A percentile compares a stretch with the other conserved stretches of the same genome.
These are phyloP conservation scores for Gremmenia infestans DNA, from an alignment of 2,329 filamentous ascomycete genomes.

Conservation along the genomic window DNA sequence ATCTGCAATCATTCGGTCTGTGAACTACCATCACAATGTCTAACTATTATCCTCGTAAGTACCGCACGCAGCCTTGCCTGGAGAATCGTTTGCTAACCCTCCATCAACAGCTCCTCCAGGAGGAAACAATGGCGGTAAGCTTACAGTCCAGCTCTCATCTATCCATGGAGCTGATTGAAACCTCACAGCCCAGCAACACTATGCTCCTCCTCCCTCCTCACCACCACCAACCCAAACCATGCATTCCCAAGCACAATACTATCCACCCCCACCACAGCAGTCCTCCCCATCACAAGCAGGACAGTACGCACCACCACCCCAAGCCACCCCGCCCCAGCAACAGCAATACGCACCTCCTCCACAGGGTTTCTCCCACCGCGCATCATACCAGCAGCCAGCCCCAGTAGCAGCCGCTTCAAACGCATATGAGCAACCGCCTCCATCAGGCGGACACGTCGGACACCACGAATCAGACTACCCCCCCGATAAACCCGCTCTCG, in stretches of 20 bases:
- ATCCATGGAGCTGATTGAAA: slow-evolving; percentile 1
- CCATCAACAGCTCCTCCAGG: slow-evolving; percentile 26
- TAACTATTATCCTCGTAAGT: slow-evolving; percentile 31
- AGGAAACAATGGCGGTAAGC: slow-evolving; percentile 23
- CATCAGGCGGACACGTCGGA: slow-evolving; percentile 14
- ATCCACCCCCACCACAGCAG: slow-evolving; percentile 32
- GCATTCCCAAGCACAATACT: slow-evolving; percentile 22
- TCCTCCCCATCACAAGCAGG: slow-evolving; percentile 20
- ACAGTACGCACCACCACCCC: slow-evolving; percentile 29
- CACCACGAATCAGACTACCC: slow-evolving; percentile 20
- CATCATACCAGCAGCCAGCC: slow-evolving; percentile 30
- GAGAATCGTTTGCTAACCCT: slow-evolving; percentile 16
- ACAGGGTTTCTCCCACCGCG: slow-evolving; percentile 29
- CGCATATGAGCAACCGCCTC: slow-evolving; percentile 9
- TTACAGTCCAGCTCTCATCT: background rate
- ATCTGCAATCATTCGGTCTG: background rate
- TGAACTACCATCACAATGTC: slow-evolving; percentile 22
- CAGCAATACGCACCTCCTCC: slow-evolving; percentile 20
- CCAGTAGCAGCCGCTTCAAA: background rate
- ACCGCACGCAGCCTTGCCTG: slow-evolving; percentile 5
- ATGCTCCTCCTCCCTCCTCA: slow-evolving; percentile 28
- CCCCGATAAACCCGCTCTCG: slow-evolving; percentile 27
- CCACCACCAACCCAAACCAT: slow-evolving; percentile 27
- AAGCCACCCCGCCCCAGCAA: slow-evolving; percentile 18
- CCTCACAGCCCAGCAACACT: slow-evolving; percentile 22